phyloP scores from a whole-genome alignment of 371 early-diverging fungal genomes.

The Apophysomyces trapeziformis region DNA sequence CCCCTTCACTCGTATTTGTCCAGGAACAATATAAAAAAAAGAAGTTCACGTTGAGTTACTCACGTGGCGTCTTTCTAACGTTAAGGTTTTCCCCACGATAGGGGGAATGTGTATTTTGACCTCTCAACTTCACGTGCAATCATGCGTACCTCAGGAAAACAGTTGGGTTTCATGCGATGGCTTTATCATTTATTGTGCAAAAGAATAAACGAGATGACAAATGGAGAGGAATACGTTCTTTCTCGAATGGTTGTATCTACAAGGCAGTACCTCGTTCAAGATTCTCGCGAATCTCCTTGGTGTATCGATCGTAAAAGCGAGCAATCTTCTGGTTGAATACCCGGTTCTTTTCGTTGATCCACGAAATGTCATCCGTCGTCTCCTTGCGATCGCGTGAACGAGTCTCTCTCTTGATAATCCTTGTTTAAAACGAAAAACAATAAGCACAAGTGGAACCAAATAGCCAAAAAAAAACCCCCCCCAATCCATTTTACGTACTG shows the following conservation, averaged over 20 bases:
- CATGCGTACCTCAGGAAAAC: too few species aligned
- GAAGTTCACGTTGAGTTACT: too few species aligned
- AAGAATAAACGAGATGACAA: too few species aligned
- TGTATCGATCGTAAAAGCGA: slow-evolving; percentile 91
- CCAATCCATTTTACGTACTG: slow-evolving; percentile 57
- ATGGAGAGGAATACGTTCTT: too few species aligned
- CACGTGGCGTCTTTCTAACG: too few species aligned
- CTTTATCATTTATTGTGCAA: too few species aligned
- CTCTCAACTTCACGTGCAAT: too few species aligned
- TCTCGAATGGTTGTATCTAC: slow-evolving; percentile 28
- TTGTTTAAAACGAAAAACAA: slow-evolving; percentile 26
- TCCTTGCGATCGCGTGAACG: slow-evolving; percentile 77
- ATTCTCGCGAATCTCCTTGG: slow-evolving; percentile 89
- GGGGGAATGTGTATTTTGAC: too few species aligned
- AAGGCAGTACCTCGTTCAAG: slow-evolving; percentile 88
- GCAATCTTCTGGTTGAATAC: slow-evolving; percentile 95
- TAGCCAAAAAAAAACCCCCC: slow-evolving; percentile 4
- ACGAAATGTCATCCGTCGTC: slow-evolving; percentile 87
- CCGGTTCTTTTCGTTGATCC: slow-evolving; percentile 96
- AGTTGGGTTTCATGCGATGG: too few species aligned
- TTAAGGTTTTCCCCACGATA: too few species aligned
- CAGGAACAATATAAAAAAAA: too few species aligned
- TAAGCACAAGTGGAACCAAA: slow-evolving; percentile 7
- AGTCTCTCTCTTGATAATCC: slow-evolving; percentile 67
- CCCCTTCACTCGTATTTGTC: too few species aligned